Conservation (phyloP, 2,329 filamentous ascomycete species). For the Tolypocladium amazonense region DNA sequence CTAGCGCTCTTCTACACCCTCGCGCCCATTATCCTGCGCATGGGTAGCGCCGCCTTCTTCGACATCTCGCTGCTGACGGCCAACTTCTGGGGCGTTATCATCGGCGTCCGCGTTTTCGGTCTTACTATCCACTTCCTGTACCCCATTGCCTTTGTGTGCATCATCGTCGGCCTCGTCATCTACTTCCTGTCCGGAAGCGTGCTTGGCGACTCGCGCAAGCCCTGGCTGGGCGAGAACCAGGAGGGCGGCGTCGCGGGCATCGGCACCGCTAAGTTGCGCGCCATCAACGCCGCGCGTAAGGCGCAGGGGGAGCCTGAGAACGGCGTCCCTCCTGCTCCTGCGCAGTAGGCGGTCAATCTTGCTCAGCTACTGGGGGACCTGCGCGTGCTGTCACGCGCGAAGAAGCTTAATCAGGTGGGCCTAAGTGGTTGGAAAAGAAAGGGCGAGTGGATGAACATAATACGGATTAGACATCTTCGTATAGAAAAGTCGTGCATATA, state of each 20-base stretch:
- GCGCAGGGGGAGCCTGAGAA: slow-evolving; percentile 21
- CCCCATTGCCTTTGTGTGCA: slow-evolving; percentile 88
- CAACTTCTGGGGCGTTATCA: slow-evolving; percentile 95
- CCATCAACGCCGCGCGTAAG: slow-evolving; percentile 45
- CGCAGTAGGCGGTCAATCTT: not conserved
- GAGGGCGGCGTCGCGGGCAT: slow-evolving; percentile 68
- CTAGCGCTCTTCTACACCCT: slow-evolving; percentile 79
- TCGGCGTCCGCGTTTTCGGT: slow-evolving; percentile 80
- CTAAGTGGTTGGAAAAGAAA: no score
- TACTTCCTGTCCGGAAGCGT: slow-evolving; percentile 81
- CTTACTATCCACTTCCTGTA: slow-evolving; percentile 80
- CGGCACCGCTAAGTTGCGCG: slow-evolving; percentile 75
- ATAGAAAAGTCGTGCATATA: not conserved
- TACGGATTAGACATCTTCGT: not conserved
- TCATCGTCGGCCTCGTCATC: slow-evolving; percentile 72
- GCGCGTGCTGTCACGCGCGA: not conserved
- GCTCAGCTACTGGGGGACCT: not conserved
- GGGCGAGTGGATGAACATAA: not conserved
- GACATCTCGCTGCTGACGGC: slow-evolving; percentile 89
- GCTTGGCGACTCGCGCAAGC: slow-evolving; percentile 83
- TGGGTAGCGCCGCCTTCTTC: slow-evolving; percentile 88
- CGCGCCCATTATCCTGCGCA: slow-evolving; percentile 78
- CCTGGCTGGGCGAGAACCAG: slow-evolving; percentile 86
- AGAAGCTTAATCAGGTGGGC: no score
- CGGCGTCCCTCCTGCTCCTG: slow-evolving; percentile 1